These are phyloP conservation scores for Davidsoniella neocaledoniae DNA, from an alignment of 2,329 filamentous ascomycete genomes.

Conservation along the genomic window DNA sequence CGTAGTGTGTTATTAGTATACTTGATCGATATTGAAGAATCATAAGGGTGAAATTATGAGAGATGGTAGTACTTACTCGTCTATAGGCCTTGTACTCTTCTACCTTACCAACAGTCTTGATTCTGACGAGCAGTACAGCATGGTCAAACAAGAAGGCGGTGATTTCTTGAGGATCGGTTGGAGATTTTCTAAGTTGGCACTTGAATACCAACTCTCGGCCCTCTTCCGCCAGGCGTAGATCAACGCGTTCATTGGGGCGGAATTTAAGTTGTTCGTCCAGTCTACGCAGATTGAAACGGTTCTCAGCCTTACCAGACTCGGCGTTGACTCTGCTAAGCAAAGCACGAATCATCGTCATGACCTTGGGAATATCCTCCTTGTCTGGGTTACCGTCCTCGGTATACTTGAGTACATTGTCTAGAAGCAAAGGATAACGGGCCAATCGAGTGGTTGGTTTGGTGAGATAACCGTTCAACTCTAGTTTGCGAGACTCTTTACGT, in stretches of 20 bases:
- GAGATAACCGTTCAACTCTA: constrained; percentile 92
- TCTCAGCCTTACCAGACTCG: constrained; percentile 93
- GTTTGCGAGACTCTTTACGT: constrained; percentile 86
- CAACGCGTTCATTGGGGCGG: constrained; percentile 74
- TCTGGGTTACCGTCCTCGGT: constrained; percentile 70
- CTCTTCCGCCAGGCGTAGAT: constrained; percentile 86
- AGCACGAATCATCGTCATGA: constrained; percentile 70
- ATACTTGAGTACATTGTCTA: constrained; percentile 84
- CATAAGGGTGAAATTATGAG: no score
- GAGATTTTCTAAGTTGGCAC: constrained; percentile 80
- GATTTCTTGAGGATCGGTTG: constrained; percentile 76
- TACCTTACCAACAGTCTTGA: constrained; percentile 80
- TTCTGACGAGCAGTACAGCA: constrained; percentile 75
- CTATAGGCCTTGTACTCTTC: constrained; percentile 93
- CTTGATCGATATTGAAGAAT: background rate
- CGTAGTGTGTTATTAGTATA: constrained; percentile 9
- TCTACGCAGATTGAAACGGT: constrained; percentile 86
- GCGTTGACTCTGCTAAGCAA: constrained; percentile 78
- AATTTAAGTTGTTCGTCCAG: constrained; percentile 87
- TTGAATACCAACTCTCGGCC: constrained; percentile 89
- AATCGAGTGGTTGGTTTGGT: constrained; percentile 94
- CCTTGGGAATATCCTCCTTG: constrained; percentile 81
- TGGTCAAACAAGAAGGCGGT: constrained; percentile 95
- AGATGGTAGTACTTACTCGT: constrained; percentile 30
- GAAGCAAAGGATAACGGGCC: constrained; percentile 77